Evolutionary conservation across 805 yeast genomes (phyloP), one percentile per base, ranked within the genome.

Genomic region (Kodamaea restingae): DNA sequence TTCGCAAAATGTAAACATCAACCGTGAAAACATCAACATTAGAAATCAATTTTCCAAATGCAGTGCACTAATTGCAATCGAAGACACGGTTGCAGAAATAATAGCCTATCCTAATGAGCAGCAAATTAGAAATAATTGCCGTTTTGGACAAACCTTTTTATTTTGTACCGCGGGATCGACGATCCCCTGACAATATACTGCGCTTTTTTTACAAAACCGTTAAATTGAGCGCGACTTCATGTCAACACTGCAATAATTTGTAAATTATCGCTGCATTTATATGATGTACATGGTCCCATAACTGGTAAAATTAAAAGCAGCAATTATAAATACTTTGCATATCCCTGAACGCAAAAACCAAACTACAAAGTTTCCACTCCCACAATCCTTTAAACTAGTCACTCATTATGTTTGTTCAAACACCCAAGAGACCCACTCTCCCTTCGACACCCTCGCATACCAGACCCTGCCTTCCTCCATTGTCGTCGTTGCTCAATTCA

Each of bases 391-490:
- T 15, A n/a, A 12, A 12, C 12, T 12, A 28, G 31, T 28, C 31
- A 28, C 18, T 28, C 15, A 9, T 14, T 12, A 46, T 58, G 59
- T 55, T 48, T 34, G 43, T 57, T 35, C 63, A 54, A 40, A 61
- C 69, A 20, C 66, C 71, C 36, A 60, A 65, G 49, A 63, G 62
- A 51, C 55, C 65, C 24, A 40, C 41, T 39, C 46, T 50, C 35
- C 56, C 60, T 30, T 42, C 63, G 36, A 44, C 57, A 18, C 53
- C 51, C 12, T 35, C 51, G 21, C 37, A 48, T 35, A 42, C 48
- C 40, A 39, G 34, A 25, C 56, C 64, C 29, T 50, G 51, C 37
- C 60, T 68, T 39, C 74, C 73, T 15, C 74, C 74, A 15, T 60
- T 68, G 42, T 59, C 68, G 20, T 51, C 70, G 18, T 51, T 67